Evolutionary conservation across 164 flowering plant species (phyloP).

Genomic region (Vitis cinerea): DNA sequence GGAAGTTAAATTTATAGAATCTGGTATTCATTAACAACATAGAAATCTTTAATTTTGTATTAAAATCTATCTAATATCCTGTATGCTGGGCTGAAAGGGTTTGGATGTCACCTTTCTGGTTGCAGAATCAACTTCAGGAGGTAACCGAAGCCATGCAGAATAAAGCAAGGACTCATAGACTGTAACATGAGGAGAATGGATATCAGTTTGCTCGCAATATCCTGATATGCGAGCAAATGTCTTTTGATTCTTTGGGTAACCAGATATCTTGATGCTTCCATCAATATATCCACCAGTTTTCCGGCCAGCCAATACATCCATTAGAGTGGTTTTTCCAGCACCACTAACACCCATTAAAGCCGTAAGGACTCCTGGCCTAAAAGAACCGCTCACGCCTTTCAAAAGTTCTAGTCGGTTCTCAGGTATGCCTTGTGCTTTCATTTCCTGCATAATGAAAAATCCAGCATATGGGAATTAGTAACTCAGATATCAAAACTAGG

Average conservation of each 20-base stretch:
- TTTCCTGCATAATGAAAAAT: constrained; percentile 24
- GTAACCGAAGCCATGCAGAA: constrained; percentile 67
- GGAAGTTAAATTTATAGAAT: too few relatives aligned
- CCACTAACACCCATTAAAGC: constrained; percentile 59
- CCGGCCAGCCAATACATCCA: constrained; percentile 51
- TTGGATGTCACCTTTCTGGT: constrained; percentile 44
- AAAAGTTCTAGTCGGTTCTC: constrained; percentile 37
- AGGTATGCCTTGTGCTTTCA: constrained; percentile 40
- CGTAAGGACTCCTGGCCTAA: constrained; percentile 54
- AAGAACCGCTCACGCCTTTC: constrained; percentile 52
- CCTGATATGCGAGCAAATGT: constrained; percentile 51
- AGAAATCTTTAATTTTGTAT: too few relatives aligned
- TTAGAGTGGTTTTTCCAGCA: constrained; percentile 53
- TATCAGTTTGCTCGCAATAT: constrained; percentile 56
- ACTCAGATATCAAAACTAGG: background rate
- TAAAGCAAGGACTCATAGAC: constrained; percentile 50
- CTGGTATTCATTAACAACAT: too few relatives aligned
- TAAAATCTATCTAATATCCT: too few relatives aligned
- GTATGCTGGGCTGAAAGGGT: too few relatives aligned
- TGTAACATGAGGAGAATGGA: constrained; percentile 51
- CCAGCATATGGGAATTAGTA: background rate
- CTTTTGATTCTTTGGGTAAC: constrained; percentile 50
- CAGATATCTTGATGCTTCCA: constrained; percentile 42
- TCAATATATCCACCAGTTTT: constrained; percentile 48
- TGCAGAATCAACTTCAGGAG: constrained; percentile 37